Evolutionary conservation across 495 filamentous ascomycete species (phyloP).

Genomic region (Mytilinidion resinicola): DNA sequence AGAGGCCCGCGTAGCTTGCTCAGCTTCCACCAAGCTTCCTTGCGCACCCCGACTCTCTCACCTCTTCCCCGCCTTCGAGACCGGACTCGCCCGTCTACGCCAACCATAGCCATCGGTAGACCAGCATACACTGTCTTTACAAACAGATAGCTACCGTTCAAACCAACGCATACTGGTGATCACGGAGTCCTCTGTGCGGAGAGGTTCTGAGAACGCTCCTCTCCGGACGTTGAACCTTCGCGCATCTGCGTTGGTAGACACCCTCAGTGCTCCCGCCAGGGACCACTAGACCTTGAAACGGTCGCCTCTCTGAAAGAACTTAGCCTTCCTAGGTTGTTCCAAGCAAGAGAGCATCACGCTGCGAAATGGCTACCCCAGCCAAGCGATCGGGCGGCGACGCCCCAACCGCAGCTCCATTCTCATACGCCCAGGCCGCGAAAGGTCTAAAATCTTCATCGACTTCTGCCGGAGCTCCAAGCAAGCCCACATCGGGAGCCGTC

Average conservation of each 20-base stretch:
- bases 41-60: no score
- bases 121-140: no score
- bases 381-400: slow-evolving; percentile 28
- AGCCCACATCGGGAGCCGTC: slow-evolving; percentile 32
- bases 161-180: neutral
- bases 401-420: slow-evolving; percentile 53
- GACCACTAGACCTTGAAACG: slow-evolving; percentile 7
- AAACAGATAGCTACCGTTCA: neutral
- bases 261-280: slow-evolving; percentile 21
- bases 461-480: slow-evolving; percentile 28
- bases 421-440: slow-evolving; percentile 93
- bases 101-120: no score
- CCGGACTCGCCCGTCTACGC: no score
- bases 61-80: no score
- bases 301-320: neutral
- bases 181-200: slow-evolving; percentile 19
- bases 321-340: no score
- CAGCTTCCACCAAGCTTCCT: no score
- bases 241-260: slow-evolving; percentile 17
- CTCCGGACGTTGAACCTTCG: slow-evolving; percentile 22
- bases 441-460: slow-evolving; percentile 47
- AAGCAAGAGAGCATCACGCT: no score
- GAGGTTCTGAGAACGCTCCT: slow-evolving; percentile 26
- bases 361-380: slow-evolving; percentile 21
- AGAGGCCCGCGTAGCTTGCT: no score